Evolutionary conservation across 345 rosid genomes (phyloP).

Genomic region (Leavenworthia alabamica): DNA sequence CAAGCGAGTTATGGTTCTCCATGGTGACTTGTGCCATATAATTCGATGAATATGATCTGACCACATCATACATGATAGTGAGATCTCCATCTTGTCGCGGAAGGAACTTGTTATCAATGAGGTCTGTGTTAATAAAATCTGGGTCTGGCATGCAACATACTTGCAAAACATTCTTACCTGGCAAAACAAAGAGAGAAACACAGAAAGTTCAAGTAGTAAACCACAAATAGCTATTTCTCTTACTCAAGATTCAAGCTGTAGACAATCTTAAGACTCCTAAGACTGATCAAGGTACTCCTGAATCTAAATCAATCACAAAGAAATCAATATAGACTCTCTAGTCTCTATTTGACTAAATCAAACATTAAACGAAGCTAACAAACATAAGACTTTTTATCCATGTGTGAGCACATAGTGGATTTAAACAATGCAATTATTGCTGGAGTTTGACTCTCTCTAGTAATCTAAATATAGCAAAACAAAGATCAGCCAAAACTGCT

Average conservation of each 20-base stretch:
- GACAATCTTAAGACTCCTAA: background rate
- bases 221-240: background rate
- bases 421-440: constrained; percentile 5
- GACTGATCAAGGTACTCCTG: background rate
- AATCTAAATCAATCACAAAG: background rate
- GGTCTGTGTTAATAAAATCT: constrained; percentile 36
- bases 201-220: background rate
- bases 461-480: constrained; percentile 5
- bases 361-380: background rate
- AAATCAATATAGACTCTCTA: background rate
- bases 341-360: constrained; percentile 14
- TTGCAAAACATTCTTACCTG: constrained; percentile 54
- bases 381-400: constrained; percentile 16
- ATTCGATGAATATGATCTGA: constrained; percentile 44
- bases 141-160: constrained; percentile 64
- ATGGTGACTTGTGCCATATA: constrained; percentile 79
- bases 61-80: constrained; percentile 84
- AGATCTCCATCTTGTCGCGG: constrained; percentile 78
- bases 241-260: background rate
- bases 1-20: constrained; percentile 68
- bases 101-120: constrained; percentile 44
- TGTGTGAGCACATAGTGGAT: constrained; percentile 17
- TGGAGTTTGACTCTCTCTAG: constrained; percentile 13
- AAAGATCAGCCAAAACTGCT: background rate
- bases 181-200: constrained; percentile 5